Evolutionary conservation across 176 grass and related monocot genomes (phyloP), one percentile per base, ranked within the genome.

Genomic region (Oryza brachyantha): DNA sequence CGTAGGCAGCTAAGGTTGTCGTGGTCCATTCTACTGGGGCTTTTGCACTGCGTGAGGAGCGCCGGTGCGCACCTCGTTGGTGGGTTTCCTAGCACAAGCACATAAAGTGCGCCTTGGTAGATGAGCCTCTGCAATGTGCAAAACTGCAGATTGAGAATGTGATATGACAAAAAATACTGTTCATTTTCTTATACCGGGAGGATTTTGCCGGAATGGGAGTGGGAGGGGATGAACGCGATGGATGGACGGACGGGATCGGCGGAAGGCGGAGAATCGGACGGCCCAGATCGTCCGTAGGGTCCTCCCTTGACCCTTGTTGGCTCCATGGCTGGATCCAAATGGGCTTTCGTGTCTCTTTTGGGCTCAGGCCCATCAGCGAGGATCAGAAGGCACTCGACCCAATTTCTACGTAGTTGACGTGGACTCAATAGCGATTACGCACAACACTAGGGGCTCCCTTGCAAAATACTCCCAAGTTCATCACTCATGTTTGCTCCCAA

Each of bases 61-160:
- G 60, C 0, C 0, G 80, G 86, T 1, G 48, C 37, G 29, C 80
- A 88, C 25, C 86, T 75, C 3, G 1, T 83, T 28, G 80, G 80
- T 1, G 80, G 86, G 27, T 73, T 88, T 19, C 80, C 86, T 0
- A 80, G 74, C 24, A 87, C 79, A 0, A 87, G 66, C 0, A 87
- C 13, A 7, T 84, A 68, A 2, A 31, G 8, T 5, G 27, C 81
- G 0, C 73, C 73, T 26, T n/a, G 19, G 14, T 46, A 32, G 21
- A 84, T 76, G 7, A 84, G 81, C 37, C 52, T 68, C 81, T 84
- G 64, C 0, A 9, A 41, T 41, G 39, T 10, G 10, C 8, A 1
- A 11, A n/a, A n/a, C n/a, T n/a, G n/a, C n/a, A n/a, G n/a, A n/a
- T n/a, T n/a, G n/a, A n/a, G n/a, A n/a, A n/a, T n/a, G n/a, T n/a